Conservation (phyloP, 805 yeast genomes). For the Metschnikowia gelsemii region DNA sequence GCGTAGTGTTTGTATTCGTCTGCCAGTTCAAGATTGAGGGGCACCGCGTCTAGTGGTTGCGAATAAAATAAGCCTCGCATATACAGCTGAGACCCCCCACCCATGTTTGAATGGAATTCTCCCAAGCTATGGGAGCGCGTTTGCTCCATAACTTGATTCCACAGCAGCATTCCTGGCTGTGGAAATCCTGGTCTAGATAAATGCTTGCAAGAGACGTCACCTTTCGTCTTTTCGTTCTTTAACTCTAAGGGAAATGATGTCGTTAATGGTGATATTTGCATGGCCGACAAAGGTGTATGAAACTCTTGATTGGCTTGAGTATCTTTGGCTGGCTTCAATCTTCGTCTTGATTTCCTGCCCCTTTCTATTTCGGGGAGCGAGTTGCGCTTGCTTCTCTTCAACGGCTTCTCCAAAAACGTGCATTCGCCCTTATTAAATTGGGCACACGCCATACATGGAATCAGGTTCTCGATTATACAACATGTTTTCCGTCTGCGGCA, state of each 20-base stretch:
- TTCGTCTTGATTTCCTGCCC: neutral
- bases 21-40: constrained; percentile 5
- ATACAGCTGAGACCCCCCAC: neutral
- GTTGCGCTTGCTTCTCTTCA: constrained; percentile 60
- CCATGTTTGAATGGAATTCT: neutral
- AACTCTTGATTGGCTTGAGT: neutral
- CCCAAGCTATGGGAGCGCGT: constrained; percentile 8
- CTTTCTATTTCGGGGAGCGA: neutral
- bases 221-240: neutral
- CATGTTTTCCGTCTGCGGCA: constrained; percentile 37
- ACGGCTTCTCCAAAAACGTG: constrained; percentile 34
- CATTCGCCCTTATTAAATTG: constrained; percentile 30
- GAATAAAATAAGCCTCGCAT: neutral
- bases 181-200: constrained; percentile 2
- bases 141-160: constrained; percentile 9
- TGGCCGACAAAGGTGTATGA: neutral
- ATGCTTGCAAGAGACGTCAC: neutral
- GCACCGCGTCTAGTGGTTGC: neutral
- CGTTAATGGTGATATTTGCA: constrained; percentile 1
- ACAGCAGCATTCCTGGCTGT: constrained; percentile 6
- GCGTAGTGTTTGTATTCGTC: constrained; percentile 6
- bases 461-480: constrained; percentile 33
- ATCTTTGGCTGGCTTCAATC: neutral
- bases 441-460: constrained; percentile 32
- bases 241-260: constrained; percentile 1